Evolutionary conservation across 495 filamentous ascomycete genomes (phyloP), one percentile per base, ranked within the genome.

Genomic region (Massariosphaeria phaeospora): DNA sequence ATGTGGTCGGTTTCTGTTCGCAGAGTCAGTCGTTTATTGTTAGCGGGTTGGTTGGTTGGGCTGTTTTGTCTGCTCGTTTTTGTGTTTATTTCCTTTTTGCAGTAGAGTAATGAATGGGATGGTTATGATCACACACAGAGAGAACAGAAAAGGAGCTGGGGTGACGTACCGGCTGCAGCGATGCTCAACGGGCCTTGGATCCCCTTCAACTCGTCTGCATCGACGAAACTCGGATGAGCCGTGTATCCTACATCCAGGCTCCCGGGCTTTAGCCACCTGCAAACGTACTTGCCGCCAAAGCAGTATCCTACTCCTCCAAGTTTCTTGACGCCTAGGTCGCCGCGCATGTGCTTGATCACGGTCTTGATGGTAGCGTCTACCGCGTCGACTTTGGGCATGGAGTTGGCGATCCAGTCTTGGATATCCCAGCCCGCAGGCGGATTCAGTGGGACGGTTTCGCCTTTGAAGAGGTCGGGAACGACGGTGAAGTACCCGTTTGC

Each of bases 201-300:
- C 33, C 78, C 80, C 38, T 74, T 75, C 25, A 94, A 74, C 71
- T 95, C 90, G 23, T 88, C 84, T 67, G 84, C 75, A 15, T 84
- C 80, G 33, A 91, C 79, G 57, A 89, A 88, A 3, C 77, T 80
- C 13, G 89, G 90, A 69, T 94, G 88, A 5, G 88, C 90, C 23
- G 76, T 69, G 69, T 74, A 93, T 47, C 85, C 88, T 38, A 79
- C 84, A 48, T 84, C 79, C 30, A 80, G 63, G 51, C 63, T 61
- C 13, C 67, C 68, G 42, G 61, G 57, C 57, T 77, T 55, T 57
- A 74, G 66, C 41, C 75, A 75, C 48, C 68, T 60, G 34, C 69
- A 64, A 25, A 75, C 75, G 48, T 81, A 82, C 62, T 79, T 81
- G 7, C 69, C 79, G 25, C 87, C 88, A 63, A 89, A 91, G 72